Evolutionary conservation across 2,329 filamentous ascomycete genomes (phyloP), one percentile per base, ranked within the genome.

Genomic region (Herpotrichia juniperi): DNA sequence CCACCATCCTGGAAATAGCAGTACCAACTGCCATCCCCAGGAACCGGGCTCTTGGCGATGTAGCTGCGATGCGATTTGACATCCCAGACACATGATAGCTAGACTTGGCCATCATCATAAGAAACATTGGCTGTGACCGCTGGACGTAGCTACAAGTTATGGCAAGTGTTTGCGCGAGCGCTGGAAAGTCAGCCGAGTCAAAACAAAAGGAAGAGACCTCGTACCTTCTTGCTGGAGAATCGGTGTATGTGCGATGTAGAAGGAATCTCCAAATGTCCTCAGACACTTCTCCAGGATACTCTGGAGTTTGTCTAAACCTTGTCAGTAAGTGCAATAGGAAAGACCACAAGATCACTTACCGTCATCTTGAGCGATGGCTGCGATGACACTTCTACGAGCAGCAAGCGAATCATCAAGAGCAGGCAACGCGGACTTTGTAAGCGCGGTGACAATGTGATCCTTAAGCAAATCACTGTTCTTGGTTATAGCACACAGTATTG

Each of bases 11-110:
- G 0, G 85, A 88, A 2, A 88, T 77, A 1, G 87, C 85, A 59
- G 91, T 91, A 4, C 91, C 94, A 26, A 96, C 86, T 2, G 90
- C 80, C 86, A 99, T 96, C 0, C 94, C 94, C 0, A 99, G 80
- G 60, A 96, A 90, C 16, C 92, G 85, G 14, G 90, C 87, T 58
- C 87, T 83, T 6, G 79, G 79, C 34, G 94, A 92, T 3, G 91
- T 87, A 14, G 91, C 84, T 11, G 86, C 85, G 6, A 99, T 83
- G 21, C 93, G 85, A 68, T 96, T 96, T 1, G 94, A 97, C 28
- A 97, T 86, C 6, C 87, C 83, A 56, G 84, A 87, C 43, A 96
- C 79, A 65, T 96, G 96, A 1, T 81, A 68, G 16, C 87, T 83
- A 1, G 91, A 91, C 47, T 89, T 86, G 46, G 90, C 82, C 26